Conservation (phyloP, 2,329 filamentous ascomycete genomes). For the Ophiocordyceps polyrhachis-furcata region DNA sequence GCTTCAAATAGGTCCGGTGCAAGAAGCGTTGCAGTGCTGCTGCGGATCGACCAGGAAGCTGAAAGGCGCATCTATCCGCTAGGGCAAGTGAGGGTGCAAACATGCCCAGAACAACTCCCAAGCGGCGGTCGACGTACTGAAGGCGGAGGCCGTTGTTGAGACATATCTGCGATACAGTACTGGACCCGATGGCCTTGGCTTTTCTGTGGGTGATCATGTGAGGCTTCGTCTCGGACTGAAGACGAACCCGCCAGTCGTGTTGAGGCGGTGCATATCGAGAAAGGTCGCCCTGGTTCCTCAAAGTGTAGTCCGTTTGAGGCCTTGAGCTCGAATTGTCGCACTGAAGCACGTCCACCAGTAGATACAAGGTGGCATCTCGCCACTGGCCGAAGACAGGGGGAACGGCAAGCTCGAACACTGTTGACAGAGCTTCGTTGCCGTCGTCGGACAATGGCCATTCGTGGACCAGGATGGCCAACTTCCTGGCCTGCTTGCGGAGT, state of each 20-base stretch:
- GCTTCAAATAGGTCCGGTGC: background rate
- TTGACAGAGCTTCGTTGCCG: conserved; percentile 18
- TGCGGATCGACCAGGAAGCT: conserved; percentile 3
- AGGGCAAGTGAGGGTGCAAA: background rate
- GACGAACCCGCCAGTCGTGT: conserved; percentile 2
- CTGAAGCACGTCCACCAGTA: conserved; percentile 22
- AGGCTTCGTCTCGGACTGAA: conserved; percentile 7
- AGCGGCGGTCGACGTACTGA: conserved; percentile 4
- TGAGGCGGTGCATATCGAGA: background rate
- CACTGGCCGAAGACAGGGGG: conserved; percentile 25
- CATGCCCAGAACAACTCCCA: background rate
- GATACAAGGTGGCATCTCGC: conserved; percentile 26
- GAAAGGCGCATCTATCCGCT: conserved; percentile 3
- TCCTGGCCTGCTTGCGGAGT: conserved; percentile 11
- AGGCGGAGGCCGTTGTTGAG: conserved; percentile 8
- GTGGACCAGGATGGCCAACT: conserved; percentile 24
- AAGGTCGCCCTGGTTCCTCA: conserved; percentile 4
- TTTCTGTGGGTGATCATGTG: conserved; percentile 4
- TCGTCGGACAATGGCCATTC: conserved; percentile 36
- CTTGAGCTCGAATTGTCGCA: background rate
- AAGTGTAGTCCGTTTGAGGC: background rate
- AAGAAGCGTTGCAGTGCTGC: conserved; percentile 5
- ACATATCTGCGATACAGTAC: conserved; percentile 5
- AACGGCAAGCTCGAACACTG: conserved; percentile 32
- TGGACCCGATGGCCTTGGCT: background rate